Evolutionary conservation across 1,284 basidiomycete genomes (phyloP).

Genomic region (Melampsora larici-populina): DNA sequence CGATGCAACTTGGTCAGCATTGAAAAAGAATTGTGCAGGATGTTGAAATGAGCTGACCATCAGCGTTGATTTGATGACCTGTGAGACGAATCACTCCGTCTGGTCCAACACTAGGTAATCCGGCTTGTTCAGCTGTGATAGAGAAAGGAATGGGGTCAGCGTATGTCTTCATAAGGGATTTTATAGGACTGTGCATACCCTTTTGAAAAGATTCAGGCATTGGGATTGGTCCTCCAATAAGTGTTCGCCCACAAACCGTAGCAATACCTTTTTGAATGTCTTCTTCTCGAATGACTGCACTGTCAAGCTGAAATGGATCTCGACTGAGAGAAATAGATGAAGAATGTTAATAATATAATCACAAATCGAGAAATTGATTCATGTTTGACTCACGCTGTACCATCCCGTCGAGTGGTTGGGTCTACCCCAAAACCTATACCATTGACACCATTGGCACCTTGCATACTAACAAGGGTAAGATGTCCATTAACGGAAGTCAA

Average conservation of each 20-base stretch:
- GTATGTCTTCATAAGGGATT: too few species aligned
- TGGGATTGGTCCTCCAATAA: slow-evolving; percentile 29
- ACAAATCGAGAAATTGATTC: background rate
- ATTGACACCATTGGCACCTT: slow-evolving; percentile 35
- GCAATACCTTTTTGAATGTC: slow-evolving; percentile 34
- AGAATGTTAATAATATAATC: background rate
- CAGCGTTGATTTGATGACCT: slow-evolving; percentile 41
- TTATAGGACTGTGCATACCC: background rate
- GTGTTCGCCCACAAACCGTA: slow-evolving; percentile 39
- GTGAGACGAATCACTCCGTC: slow-evolving; percentile 28
- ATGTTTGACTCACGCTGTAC: background rate
- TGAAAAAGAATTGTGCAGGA: background rate
- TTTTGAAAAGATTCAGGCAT: slow-evolving; percentile 23
- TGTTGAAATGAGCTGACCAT: slow-evolving; percentile 14
- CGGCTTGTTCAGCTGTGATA: slow-evolving; percentile 18
- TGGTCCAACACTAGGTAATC: slow-evolving; percentile 26
- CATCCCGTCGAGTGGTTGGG: slow-evolving; percentile 26
- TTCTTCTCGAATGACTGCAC: slow-evolving; percentile 26
- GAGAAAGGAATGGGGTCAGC: background rate
- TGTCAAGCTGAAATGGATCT: slow-evolving; percentile 38
- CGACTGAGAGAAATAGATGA: background rate
- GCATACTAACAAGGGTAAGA: slow-evolving; percentile 33
- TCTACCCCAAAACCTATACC: slow-evolving; percentile 29
- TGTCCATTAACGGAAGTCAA: background rate
- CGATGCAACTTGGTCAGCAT: background rate